phyloP scores from a whole-genome alignment of 208 protist species.

The Hexamita inflata region DNA sequence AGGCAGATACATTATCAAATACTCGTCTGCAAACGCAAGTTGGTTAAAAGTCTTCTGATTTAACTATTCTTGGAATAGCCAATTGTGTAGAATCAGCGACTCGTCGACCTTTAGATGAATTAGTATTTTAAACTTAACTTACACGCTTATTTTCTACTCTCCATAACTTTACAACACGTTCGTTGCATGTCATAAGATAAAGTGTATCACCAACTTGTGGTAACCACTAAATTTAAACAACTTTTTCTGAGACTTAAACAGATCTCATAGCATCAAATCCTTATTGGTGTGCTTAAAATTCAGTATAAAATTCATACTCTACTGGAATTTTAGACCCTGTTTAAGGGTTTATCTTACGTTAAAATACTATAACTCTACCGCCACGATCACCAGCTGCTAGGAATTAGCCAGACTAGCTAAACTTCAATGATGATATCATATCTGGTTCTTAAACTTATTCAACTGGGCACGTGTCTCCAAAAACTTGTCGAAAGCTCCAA shows the following conservation, averaged over 20 bases:
- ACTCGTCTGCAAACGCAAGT: background rate
- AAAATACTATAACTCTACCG: conserved; percentile 19
- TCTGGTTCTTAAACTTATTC: conserved; percentile 7
- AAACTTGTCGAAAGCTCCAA: conserved; percentile 25
- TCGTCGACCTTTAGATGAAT: background rate
- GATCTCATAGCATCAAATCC: conserved; percentile 15
- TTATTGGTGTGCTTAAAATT: conserved; percentile 11
- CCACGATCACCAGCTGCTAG: conserved; percentile 21
- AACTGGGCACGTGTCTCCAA: conserved; percentile 8
- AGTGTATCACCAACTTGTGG: background rate
- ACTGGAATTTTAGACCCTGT: background rate
- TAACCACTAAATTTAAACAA: conserved; percentile 22
- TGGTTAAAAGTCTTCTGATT: background rate
- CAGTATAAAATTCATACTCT: conserved; percentile 18
- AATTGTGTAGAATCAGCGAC: background rate
- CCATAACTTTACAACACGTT: conserved; percentile 16
- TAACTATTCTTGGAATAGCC: background rate
- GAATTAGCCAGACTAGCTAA: conserved; percentile 6
- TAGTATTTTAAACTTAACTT: background rate
- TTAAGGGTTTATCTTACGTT: background rate
- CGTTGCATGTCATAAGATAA: conserved; percentile 8
- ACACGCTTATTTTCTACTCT: background rate
- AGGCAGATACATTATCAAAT: conserved; percentile 18
- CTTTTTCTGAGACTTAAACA: conserved; percentile 1
- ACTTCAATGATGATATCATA: conserved; percentile 5